Base-by-base conservation (phyloP, 2,329 filamentous ascomycete species). In the Colletotrichum sp. region DNA sequence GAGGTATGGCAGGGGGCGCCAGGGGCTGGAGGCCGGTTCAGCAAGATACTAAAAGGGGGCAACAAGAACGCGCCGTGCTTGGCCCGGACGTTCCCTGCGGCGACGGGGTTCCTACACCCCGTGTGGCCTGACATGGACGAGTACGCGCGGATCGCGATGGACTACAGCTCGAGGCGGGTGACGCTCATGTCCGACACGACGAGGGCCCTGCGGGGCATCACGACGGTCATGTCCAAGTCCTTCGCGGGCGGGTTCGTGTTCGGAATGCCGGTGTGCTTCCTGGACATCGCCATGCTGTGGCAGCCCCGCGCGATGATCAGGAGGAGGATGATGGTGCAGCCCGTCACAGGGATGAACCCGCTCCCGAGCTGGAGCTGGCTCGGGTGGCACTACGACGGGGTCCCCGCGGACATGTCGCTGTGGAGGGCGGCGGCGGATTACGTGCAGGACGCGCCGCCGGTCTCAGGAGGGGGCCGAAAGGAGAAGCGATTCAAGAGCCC, bases 331-430 rank as follows among this genome's bases (percentile, higher is more conserved):
- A 78, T 85, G 8, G 80, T 84, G 5, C 81, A 82, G 0, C 81
- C 84, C 83, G 66, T 77, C 34, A 77, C 76, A 6, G 75, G 77
- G 30, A 44, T 78, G 60, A 77, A 78, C 28, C 75, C 77, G 68
- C 80, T 88, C 8, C 87, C 87, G 1, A 87, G 85, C 6, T 88
- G 87, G 87, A 87, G 86, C 34, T 88, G 87, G 87, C 85, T 88
- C 83, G 86, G 87, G 26, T 88, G 87, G 87, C 87, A 85, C 83
- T 87, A 86, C 71, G 87, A 88, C 72, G 85, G 84, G 32, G 81
- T 87, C 16, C 83, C 86, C 8, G 84, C 85, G 16, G 87, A 88
- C 69, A 77, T 88, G 72, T 81, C 80, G 8, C 80, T 88, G 13
- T 88, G 87, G 87, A 83, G 83, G 64, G 85, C 86, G 1, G 84